A percentile compares a stretch with the other conserved stretches of the same genome.
Evolutionary conservation across 257 asterid species (phyloP).

Genomic region (Avicennia marina): DNA sequence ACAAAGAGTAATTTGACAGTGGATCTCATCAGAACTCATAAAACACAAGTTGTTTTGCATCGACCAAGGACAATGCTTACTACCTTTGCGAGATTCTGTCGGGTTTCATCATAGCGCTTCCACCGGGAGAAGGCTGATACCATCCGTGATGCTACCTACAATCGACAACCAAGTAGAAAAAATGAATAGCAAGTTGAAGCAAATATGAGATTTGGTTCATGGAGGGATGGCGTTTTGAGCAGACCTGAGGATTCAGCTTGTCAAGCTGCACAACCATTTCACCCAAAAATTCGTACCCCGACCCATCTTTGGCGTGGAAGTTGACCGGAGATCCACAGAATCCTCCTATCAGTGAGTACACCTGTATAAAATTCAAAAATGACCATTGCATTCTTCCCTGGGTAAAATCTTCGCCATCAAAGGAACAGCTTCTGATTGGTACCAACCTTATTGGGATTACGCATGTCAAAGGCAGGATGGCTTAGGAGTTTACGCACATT

Average conservation of each 20-base stretch:
- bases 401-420: too few relatives aligned
- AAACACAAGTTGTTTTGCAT: too few relatives aligned
- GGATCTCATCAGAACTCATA: too few relatives aligned
- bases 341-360: constrained; percentile 69
- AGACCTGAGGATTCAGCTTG: constrained; percentile 81
- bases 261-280: constrained; percentile 72
- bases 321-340: constrained; percentile 69
- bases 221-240: constrained; percentile 1
- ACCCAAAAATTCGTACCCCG: constrained; percentile 78
- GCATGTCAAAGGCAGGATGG: constrained; percentile 76
- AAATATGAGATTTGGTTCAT: too few relatives aligned
- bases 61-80: too few relatives aligned
- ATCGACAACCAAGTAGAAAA: too few relatives aligned
- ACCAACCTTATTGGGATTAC: constrained; percentile 78
- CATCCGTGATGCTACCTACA: constrained; percentile 87
- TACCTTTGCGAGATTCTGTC: constrained; percentile 82
- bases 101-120: constrained; percentile 82
- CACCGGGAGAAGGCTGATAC: constrained; percentile 92
- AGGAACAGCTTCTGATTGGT: background rate
- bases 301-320: constrained; percentile 68
- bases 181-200: too few relatives aligned
- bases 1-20: too few relatives aligned
- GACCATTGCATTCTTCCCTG: background rate
- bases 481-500: constrained; percentile 58
- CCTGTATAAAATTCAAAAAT: constrained; percentile 36